Conservation (phyloP, 2,329 filamentous ascomycete species). For the Metarhizium brunneum region DNA sequence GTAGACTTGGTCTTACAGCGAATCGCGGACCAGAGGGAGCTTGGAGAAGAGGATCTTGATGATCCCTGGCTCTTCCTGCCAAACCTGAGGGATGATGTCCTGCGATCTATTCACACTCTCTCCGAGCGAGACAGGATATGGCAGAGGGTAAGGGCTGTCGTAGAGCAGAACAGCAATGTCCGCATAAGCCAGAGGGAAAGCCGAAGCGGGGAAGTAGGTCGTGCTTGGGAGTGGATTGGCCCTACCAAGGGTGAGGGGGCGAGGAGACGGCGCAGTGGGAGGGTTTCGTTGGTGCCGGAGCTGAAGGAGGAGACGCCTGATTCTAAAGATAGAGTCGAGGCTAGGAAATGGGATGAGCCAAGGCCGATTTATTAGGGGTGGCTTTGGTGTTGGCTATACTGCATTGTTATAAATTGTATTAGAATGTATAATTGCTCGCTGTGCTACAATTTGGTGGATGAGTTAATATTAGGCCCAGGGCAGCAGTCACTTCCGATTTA, state of each 20-base stretch:
- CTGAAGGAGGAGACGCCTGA: slow-evolving; percentile 24
- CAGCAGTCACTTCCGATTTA: neutral
- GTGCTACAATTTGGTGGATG: neutral
- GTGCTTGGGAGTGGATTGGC: slow-evolving; percentile 64
- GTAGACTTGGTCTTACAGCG: slow-evolving; percentile 79
- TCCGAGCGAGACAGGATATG: slow-evolving; percentile 72
- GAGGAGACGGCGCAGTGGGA: slow-evolving; percentile 40
- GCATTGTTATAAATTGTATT: neutral
- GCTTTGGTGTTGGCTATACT: neutral
- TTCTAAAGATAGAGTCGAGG: slow-evolving; percentile 14
- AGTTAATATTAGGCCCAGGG: neutral
- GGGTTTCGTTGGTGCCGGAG: slow-evolving; percentile 37
- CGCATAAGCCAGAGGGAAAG: slow-evolving; percentile 63
- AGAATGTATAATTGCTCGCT: neutral
- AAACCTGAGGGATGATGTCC: slow-evolving; percentile 83
- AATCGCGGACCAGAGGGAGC: slow-evolving; percentile 71
- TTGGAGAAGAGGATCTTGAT: slow-evolving; percentile 57
- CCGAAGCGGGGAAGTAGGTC: slow-evolving; percentile 53
- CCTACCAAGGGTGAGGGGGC: slow-evolving; percentile 37
- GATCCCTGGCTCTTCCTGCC: slow-evolving; percentile 81
- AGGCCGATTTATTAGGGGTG: slow-evolving; percentile 29
- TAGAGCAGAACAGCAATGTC: slow-evolving; percentile 91
- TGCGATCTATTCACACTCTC: slow-evolving; percentile 71
- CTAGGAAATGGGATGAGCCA: slow-evolving; percentile 32
- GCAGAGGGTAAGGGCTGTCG: slow-evolving; percentile 71